Evolutionary conservation across 169 alveolate species (phyloP), one percentile per base, ranked within the genome.

Genomic region (Plasmodium chabaudi): DNA sequence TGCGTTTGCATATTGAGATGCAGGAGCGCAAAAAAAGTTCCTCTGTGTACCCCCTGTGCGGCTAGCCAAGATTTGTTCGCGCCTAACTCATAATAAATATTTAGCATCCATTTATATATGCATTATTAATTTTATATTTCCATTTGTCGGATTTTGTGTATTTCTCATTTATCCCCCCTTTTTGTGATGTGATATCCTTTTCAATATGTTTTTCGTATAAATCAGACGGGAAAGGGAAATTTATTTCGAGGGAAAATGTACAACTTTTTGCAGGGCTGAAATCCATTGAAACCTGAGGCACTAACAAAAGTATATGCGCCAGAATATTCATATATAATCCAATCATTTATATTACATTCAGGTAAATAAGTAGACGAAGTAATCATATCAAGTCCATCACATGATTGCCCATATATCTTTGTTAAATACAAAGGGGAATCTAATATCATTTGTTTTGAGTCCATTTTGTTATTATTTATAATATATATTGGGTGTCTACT

Each of bases 341-440:
- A 84, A 21, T 84, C 91, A 27, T 69, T 84, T 17, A 84, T 84
- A 51, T 69, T 25, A 53, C 91, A 84, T 25, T 70, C 87, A 9
- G 91, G 91, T 23, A 84, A 34, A 53, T 84, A 84, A 0, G 91
- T 84, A n/a, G 59, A 59, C n/a, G 84, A 67, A 15, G 46, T 84
- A 5, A 84, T 84, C 91, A 84, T 84, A 42, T 84, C 91, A 12
- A 84, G 51, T 0, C 91, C 91, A 69, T 84, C 91, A 84, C 91
- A 84, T 12, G 91, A 84, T 9, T 84, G 91, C 2, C 91, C 91
- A 59, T 68, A 84, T 6, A 84, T 70, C 57, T 67, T 84, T 9
- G 91, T 73, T 51, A 69, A 53, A 53, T 84, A 84, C 5, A 68
- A 53, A 17, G 75, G 75, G 2, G 59, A 67, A 60, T 42, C 55